phyloP scores from a whole-genome alignment of 2,329 filamentous ascomycete genomes.

The Colletotrichum truncatum region DNA sequence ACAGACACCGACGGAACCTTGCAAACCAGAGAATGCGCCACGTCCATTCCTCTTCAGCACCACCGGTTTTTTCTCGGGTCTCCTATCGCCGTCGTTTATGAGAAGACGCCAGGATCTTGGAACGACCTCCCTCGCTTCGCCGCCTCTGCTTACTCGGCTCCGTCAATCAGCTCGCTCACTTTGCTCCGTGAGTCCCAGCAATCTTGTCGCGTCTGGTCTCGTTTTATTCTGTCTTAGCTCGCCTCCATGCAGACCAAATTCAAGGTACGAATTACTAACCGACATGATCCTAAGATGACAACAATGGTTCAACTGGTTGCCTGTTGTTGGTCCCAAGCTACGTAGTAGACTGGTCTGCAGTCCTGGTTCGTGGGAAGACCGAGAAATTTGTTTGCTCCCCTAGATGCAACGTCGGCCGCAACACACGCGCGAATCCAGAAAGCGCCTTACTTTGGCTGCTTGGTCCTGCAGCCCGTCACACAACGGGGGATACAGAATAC shows the following conservation, averaged over 20 bases:
- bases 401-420: conserved; percentile 18
- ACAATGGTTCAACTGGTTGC: background rate
- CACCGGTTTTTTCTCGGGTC: too few relatives aligned
- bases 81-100: conserved; percentile 4
- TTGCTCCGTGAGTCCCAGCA: background rate
- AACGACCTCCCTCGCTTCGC: background rate
- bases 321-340: background rate
- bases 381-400: conserved; percentile 5
- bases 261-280: background rate
- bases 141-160: background rate
- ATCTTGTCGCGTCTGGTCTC: background rate
- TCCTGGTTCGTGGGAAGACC: background rate
- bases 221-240: too few relatives aligned
- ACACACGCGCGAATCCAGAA: background rate
- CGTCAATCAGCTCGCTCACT: background rate
- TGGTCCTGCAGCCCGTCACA: background rate
- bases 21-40: too few relatives aligned
- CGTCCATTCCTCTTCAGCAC: too few relatives aligned
- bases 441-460: background rate
- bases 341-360: background rate
- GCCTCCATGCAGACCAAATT: too few relatives aligned
- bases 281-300: background rate
- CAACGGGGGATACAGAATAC: background rate
- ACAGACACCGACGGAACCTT: background rate
- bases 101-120: conserved; percentile 4